Base-by-base conservation (phyloP, 495 filamentous ascomycete genomes). In the Acidiella bohemica region DNA sequence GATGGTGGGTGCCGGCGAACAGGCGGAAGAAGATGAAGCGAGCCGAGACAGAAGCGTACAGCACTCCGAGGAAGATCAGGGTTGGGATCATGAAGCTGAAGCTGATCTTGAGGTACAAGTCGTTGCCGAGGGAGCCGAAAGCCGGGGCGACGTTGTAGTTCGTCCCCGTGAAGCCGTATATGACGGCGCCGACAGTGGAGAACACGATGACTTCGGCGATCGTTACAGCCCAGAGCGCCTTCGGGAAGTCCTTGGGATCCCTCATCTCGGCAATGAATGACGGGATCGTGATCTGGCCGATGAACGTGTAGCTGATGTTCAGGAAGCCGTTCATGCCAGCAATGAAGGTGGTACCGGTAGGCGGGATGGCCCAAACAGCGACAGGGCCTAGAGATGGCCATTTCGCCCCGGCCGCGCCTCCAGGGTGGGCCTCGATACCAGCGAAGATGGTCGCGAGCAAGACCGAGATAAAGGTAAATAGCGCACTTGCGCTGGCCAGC, bases 11-110 rank as follows among this genome's bases (percentile, higher is more conserved):
- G 47, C 78, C 72, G 29, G 81, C 72, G 55, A 87, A 90, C 33
- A 88, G 59, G 39, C 77, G 76, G 70, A 93, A 86, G 67, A 88
- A 64, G 51, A 93, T 57, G 65, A 93, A 93, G 27, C 84, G 77
- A 7, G 83, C 79, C 0, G 81, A 83, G 8, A 93, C 83, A 0
- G 82, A 88, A 20, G 84, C 83, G 52, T 93, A 93, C 13, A 92
- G 66, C 1, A 90, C 82, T 8, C 84, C 84, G 5, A 93, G 59
- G 64, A 93, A 93, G 53, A 93, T 85, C 48, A 93, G 62, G 0
- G 84, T 93, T 7, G 84, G 84, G 35, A 93, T 78, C 84, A 92
- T 92, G 67, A 93, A 90, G 17, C 78, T 82, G 59, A 90, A 93
- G 0, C 82, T 70, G 8, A 86, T 67, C 58, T 90, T 88, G 62